A percentile compares a stretch with the other conserved stretches of the same genome.
Conservation (phyloP, 2,329 filamentous ascomycete species). For the Aspergillus hiratsukae region DNA sequence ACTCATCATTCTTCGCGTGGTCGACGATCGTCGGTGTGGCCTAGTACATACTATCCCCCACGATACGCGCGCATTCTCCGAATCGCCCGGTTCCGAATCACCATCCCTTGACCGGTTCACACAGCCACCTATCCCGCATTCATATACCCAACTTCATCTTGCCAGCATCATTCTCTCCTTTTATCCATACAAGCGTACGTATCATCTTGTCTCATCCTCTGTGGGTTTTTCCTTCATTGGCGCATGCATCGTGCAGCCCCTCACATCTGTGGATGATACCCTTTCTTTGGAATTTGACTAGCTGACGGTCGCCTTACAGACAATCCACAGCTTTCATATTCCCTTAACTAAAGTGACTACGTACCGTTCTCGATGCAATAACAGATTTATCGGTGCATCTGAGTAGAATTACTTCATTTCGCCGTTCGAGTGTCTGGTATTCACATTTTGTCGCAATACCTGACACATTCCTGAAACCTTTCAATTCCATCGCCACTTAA, state of each 20-base stretch:
- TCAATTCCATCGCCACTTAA: neutral
- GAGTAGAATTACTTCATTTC: neutral
- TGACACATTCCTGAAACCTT: neutral
- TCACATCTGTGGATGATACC: neutral
- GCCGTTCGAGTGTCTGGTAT: neutral
- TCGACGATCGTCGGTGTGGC: conserved; percentile 12
- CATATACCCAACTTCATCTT: neutral
- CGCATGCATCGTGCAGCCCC: neutral
- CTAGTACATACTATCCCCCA: conserved; percentile 14
- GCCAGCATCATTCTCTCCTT: neutral
- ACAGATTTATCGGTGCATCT: neutral
- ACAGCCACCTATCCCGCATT: neutral
- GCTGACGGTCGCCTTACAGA: neutral
- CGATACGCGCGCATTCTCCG: conserved; percentile 18
- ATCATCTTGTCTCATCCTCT: neutral
- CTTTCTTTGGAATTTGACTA: neutral
- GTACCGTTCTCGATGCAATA: neutral
- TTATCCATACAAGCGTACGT: neutral
- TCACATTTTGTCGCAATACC: neutral
- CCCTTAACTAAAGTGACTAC: neutral
- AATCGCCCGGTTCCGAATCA: conserved; percentile 16
- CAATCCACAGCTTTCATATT: neutral
- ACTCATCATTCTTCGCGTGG: conserved; percentile 11
- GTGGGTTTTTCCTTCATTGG: neutral
- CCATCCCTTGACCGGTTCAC: neutral